A percentile compares a stretch with the other conserved stretches of the same genome.
Evolutionary conservation across 2,329 filamentous ascomycete genomes (phyloP).

Genomic region (Ophiosphaerella narmari): DNA sequence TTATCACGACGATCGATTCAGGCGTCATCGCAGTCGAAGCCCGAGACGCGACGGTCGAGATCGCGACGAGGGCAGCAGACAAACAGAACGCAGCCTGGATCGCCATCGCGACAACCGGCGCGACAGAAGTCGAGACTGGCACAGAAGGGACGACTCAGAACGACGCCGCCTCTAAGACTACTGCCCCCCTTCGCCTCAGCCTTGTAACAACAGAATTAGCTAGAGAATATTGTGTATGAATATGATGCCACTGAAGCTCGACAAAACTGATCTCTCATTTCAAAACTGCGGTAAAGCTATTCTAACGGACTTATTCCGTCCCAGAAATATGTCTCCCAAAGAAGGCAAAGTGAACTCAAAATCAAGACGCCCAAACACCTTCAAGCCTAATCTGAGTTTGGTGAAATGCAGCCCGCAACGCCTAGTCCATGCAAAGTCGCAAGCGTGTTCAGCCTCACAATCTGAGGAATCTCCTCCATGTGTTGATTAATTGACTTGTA

Average conservation of each 20-base stretch:
- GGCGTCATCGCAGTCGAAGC: conserved; percentile 45
- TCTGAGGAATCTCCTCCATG: neutral
- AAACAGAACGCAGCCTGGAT: conserved; percentile 35
- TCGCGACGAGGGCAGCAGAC: conserved; percentile 33
- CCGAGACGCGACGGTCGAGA: conserved; percentile 38
- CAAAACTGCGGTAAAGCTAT: too few species aligned
- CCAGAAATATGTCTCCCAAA: neutral
- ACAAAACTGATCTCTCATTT: too few species aligned
- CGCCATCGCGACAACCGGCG: conserved; percentile 41
- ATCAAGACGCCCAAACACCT: neutral
- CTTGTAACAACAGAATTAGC: too few species aligned
- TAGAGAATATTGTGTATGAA: neutral
- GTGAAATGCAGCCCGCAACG: neutral
- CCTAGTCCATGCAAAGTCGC: neutral
- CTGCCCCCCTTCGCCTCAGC: too few species aligned
- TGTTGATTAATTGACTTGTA: neutral
- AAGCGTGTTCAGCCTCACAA: neutral
- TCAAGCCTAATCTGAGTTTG: neutral
- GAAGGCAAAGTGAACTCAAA: neutral
- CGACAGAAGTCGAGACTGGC: conserved; percentile 48
- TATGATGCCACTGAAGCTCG: neutral
- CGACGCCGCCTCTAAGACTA: conserved; percentile 24
- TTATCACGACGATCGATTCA: conserved; percentile 45
- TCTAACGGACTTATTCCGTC: too few species aligned
- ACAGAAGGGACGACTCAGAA: conserved; percentile 47